A percentile compares a stretch with the other conserved stretches of the same genome.
phyloP scores from a whole-genome alignment of 1,139 yeast genomes.

The Yamadazyma epiphylla region DNA sequence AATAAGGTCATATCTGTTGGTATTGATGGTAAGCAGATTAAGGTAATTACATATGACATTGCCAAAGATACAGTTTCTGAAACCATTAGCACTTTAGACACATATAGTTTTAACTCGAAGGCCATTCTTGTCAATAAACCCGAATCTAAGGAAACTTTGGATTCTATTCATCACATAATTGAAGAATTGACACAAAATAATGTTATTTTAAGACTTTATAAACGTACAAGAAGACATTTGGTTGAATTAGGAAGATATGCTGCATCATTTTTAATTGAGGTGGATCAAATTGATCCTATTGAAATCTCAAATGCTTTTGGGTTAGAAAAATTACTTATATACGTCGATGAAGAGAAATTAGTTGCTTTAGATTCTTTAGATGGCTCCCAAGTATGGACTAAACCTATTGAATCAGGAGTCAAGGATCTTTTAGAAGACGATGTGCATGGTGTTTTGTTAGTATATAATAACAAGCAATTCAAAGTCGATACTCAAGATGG shows the following conservation, averaged over 20 bases:
- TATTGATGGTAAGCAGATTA: slow-evolving; percentile 3
- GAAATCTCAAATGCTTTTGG: slow-evolving; percentile 25
- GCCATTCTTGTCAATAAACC: slow-evolving; percentile 27
- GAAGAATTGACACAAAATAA: slow-evolving; percentile 25
- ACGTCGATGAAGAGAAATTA: slow-evolving; percentile 16
- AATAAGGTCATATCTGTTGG: slow-evolving; percentile 8
- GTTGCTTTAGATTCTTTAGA: slow-evolving; percentile 30
- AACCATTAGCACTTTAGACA: slow-evolving; percentile 2
- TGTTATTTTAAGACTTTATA: slow-evolving; percentile 25
- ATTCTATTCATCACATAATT: slow-evolving; percentile 28
- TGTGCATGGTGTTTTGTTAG: slow-evolving; percentile 19
- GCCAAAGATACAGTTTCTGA: slow-evolving; percentile 3
- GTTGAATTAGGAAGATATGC: slow-evolving; percentile 29
- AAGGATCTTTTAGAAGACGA: slow-evolving; percentile 17
- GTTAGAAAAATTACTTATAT: slow-evolving; percentile 31
- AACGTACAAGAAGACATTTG: slow-evolving; percentile 32
- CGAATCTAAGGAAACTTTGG: slow-evolving; percentile 22
- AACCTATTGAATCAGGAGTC: slow-evolving; percentile 12
- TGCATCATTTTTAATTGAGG: slow-evolving; percentile 10
- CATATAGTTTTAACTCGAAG: slow-evolving; percentile 7
- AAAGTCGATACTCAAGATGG: slow-evolving; percentile 26
- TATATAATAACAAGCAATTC: slow-evolving; percentile 16
- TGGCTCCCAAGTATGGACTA: slow-evolving; percentile 27
- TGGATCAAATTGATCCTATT: slow-evolving; percentile 5
- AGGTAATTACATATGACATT: slow-evolving; percentile 6